These are phyloP conservation scores for Xylariomycetidae sp. DNA, from an alignment of 2,329 filamentous ascomycete species.

Conservation along the genomic window DNA sequence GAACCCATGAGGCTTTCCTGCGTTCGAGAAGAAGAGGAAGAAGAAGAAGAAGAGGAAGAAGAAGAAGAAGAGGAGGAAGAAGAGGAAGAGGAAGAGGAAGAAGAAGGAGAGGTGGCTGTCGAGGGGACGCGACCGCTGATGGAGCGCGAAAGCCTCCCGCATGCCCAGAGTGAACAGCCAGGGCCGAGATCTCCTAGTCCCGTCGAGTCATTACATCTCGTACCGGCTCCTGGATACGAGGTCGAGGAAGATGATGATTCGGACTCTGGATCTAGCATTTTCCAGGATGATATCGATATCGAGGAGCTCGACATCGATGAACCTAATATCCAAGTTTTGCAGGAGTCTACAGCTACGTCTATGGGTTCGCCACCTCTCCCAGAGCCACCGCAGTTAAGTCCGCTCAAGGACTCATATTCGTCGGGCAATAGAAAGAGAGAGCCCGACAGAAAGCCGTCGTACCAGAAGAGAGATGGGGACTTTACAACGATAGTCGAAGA, in stretches of 20 bases:
- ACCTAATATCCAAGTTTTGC: slow-evolving; percentile 28
- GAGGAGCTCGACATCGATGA: slow-evolving; percentile 26
- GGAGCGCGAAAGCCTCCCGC: too few species aligned
- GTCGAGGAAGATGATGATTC: slow-evolving; percentile 25
- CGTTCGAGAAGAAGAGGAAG: slow-evolving; percentile 38
- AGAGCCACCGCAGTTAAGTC: slow-evolving; percentile 42
- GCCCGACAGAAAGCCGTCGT: slow-evolving; percentile 20
- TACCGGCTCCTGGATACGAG: slow-evolving; percentile 31
- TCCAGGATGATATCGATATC: slow-evolving; percentile 42
- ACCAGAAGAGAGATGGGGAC: slow-evolving; percentile 33
- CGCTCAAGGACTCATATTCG: slow-evolving; percentile 47
- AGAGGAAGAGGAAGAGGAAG: slow-evolving; percentile 63
- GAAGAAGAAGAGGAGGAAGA: slow-evolving; percentile 35
- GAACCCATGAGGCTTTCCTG: slow-evolving; percentile 34
- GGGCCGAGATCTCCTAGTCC: slow-evolving; percentile 25
- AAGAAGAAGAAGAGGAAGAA: slow-evolving; percentile 38
- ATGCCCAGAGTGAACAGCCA: too few species aligned
- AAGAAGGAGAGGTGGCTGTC: slow-evolving; percentile 64
- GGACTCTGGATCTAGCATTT: slow-evolving; percentile 35
- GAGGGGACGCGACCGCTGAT: too few species aligned
- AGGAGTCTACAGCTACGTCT: slow-evolving; percentile 24
- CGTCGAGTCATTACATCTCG: slow-evolving; percentile 35
- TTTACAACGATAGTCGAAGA: slow-evolving; percentile 46
- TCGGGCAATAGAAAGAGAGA: slow-evolving; percentile 40
- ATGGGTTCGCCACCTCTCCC: slow-evolving; percentile 41